Percentiles rank a stretch among this genome's conserved stretches.
These are phyloP conservation scores for Eimeria maxima DNA, from an alignment of 169 alveolate genomes.

Conservation along the genomic window DNA sequence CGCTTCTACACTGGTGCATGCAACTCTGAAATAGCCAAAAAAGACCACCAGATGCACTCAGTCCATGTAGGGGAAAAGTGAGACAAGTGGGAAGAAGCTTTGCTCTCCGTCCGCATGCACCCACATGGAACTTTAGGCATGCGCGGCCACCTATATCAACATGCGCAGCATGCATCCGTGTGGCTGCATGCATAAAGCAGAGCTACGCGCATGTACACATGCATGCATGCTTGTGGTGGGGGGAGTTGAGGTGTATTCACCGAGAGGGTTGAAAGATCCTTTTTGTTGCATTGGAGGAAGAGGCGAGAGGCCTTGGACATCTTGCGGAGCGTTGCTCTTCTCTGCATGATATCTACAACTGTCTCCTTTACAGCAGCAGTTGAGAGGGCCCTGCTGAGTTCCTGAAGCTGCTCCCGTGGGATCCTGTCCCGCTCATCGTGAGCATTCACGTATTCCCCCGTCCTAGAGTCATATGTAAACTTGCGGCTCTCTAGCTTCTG, in stretches of 20 bases:
- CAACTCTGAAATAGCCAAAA: too few relatives aligned
- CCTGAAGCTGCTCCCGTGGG: not conserved
- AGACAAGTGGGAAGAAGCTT: not conserved
- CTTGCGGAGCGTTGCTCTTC: conserved; percentile 37
- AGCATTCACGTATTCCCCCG: conserved; percentile 45
- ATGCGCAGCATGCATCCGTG: not conserved
- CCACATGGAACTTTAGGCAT: not conserved
- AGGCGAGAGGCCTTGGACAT: conserved; percentile 31
- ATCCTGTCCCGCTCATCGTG: not conserved
- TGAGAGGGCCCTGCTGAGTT: conserved; percentile 24
- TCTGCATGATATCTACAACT: conserved; percentile 27
- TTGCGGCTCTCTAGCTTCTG: conserved; percentile 22
- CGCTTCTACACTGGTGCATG: too few relatives aligned
- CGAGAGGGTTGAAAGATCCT: not conserved
- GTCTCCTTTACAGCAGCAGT: conserved; percentile 50
- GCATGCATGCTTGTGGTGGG: not conserved
- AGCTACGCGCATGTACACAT: not conserved
- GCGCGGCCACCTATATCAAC: not conserved
- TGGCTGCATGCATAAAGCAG: not conserved
- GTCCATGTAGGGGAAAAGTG: too few relatives aligned
- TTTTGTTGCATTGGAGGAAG: not conserved
- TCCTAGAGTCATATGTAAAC: conserved; percentile 17
- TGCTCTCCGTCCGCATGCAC: not conserved
- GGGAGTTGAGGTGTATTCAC: not conserved
- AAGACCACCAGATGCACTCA: too few relatives aligned